Evolutionary conservation across 2,329 filamentous ascomycete species (phyloP), one percentile per base, ranked within the genome.

Genomic region (Ophiobolus disseminans): DNA sequence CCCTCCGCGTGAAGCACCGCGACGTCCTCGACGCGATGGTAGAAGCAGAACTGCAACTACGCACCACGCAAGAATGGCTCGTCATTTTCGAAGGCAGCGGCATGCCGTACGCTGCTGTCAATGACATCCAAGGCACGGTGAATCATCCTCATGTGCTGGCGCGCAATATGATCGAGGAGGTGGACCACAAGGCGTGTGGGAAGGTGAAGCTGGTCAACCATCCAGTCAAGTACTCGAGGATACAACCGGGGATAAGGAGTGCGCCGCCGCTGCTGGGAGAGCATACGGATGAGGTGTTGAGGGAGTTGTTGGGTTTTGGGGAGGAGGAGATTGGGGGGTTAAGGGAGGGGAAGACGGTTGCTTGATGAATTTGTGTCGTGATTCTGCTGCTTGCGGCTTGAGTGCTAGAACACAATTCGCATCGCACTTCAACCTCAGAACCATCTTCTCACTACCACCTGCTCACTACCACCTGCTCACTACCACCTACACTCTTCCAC

Each of bases 61-160:
- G 86, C 75, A 94, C 91, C 2, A 97, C 93, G 0, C 77, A 86
- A 57, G 86, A 97, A 68, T 99, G 94, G 94, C 79, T 97, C 3
- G 82, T 86, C 1, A 78, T 92, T 0, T 88, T 97, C 44, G 90
- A 96, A 63, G 91, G 90, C n/a, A 89, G 83, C 46, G 93, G 94
- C 2, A 86, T 97, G 86, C 94, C 93, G 0, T 97, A 94, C 65
- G 89, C 93, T 0, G 90, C 92, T 1, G 88, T 97, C 53, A 97
- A 97, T 68, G 93, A 97, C 68, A 86, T 97, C 11, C 88, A 94
- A 71, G 84, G 82, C 14, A 90, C 93, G 0, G 77, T 99, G 40
- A 86, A 88, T 56, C 91, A 96, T 69, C 82, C 87, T 54, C 94
- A 99, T 73, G 84, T 85, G 2, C 75, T 78, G 44, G 91, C 91